These are phyloP conservation scores for Kwoniella heveanensis DNA, from an alignment of 768 basidiomycete species.

Conservation along the genomic window DNA sequence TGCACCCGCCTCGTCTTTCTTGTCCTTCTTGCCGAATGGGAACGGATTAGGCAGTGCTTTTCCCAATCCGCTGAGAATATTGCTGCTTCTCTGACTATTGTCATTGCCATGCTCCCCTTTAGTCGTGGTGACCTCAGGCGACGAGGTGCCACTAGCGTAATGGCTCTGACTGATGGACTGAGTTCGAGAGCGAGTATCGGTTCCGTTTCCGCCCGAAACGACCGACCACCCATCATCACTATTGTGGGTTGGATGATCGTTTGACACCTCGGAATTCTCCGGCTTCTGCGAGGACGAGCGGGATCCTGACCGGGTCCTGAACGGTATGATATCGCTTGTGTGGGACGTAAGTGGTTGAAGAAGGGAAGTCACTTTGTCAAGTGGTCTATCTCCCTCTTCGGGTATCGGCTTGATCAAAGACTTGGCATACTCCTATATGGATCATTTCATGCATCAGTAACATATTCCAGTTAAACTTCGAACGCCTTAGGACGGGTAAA, in stretches of 20 bases:
- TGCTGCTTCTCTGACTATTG: too few relatives aligned
- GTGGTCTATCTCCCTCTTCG: constrained; percentile 12
- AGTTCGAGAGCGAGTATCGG: constrained; percentile 8
- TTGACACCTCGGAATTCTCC: neutral
- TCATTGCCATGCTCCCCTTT: neutral
- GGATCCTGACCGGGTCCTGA: constrained; percentile 15
- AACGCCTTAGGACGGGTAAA: too few relatives aligned
- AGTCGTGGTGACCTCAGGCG: neutral
- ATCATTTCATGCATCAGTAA: neutral
- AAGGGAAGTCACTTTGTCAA: constrained; percentile 28
- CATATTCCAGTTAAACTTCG: too few relatives aligned
- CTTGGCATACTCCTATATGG: constrained; percentile 73
- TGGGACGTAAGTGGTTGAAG: constrained; percentile 25
- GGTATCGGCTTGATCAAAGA: constrained; percentile 71
- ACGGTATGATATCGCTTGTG: constrained; percentile 1
- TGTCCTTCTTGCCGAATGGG: constrained; percentile 12
- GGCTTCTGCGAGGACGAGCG: constrained; percentile 13
- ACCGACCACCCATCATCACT: constrained; percentile 26
- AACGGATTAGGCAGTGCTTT: constrained; percentile 23
- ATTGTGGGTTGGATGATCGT: neutral
- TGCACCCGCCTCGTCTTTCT: constrained; percentile 3
- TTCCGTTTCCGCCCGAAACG: constrained; percentile 10
- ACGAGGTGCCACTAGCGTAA: neutral
- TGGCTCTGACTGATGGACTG: neutral
- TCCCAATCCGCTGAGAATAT: constrained; percentile 11